phyloP scores from a whole-genome alignment of 2,329 filamentous ascomycete genomes.

The Orbilia javanica region DNA sequence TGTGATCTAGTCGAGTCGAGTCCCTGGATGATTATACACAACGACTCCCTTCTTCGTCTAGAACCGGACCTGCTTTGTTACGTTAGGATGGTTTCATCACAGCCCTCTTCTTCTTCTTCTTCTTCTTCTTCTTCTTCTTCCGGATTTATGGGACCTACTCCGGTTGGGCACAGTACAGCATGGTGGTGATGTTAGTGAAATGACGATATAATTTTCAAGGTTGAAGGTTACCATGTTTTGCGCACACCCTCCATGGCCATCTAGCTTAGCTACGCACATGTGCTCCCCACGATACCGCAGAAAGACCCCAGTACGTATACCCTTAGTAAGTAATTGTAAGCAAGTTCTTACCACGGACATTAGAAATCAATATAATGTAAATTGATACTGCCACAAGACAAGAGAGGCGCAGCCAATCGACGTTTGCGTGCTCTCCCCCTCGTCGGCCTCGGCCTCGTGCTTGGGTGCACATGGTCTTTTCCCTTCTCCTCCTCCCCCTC shows the following conservation, averaged over 20 bases:
- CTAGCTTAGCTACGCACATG: background rate
- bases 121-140: constrained; percentile 7
- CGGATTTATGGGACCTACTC: constrained; percentile 1
- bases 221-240: background rate
- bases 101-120: constrained; percentile 5
- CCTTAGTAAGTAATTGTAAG: too few relatives aligned
- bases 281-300: too few relatives aligned
- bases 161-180: background rate
- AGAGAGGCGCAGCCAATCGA: constrained; percentile 32
- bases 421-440: background rate
- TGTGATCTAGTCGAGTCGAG: background rate
- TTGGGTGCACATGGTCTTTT: background rate
- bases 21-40: background rate
- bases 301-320: too few relatives aligned
- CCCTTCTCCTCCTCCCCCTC: too few relatives aligned
- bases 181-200: background rate
- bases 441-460: background rate
- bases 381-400: background rate
- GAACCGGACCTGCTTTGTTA: background rate
- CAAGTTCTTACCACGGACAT: background rate
- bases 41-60: background rate
- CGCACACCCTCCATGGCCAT: too few relatives aligned
- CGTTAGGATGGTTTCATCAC: constrained; percentile 24
- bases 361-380: too few relatives aligned
- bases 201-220: background rate